These are phyloP conservation scores for Ilyonectria sp. DNA, from an alignment of 2,329 filamentous ascomycete genomes.

Conservation along the genomic window DNA sequence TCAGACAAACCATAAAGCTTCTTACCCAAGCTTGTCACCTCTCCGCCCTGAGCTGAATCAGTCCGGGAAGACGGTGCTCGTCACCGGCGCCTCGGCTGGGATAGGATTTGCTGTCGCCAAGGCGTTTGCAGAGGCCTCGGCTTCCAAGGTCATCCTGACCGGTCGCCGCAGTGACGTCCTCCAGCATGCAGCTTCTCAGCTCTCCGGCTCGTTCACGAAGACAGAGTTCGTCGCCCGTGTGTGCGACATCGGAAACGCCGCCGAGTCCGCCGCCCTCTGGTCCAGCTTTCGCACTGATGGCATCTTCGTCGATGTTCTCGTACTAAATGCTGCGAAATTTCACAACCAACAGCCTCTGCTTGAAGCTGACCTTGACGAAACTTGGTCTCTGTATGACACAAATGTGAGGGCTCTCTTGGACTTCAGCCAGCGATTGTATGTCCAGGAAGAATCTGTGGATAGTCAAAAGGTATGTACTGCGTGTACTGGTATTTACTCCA, in stretches of 20 bases:
- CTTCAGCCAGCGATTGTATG: conserved; percentile 2
- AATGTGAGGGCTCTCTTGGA: conserved; percentile 1
- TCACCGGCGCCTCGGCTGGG: conserved; percentile 1
- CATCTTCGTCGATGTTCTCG: not conserved
- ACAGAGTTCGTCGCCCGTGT: conserved; percentile 4
- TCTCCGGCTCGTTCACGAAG: not conserved
- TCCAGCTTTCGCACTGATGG: not conserved
- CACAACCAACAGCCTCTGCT: not conserved
- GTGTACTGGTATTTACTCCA: not conserved
- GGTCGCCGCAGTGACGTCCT: conserved; percentile 7
- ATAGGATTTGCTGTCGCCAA: not conserved
- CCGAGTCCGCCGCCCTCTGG: not conserved
- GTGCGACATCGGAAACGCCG: not conserved
- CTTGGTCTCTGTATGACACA: not conserved
- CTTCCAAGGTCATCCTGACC: not conserved
- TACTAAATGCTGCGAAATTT: conserved; percentile 8
- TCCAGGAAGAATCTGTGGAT: not conserved
- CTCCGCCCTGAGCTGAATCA: conserved; percentile 2
- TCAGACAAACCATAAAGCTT: not conserved
- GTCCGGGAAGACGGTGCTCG: conserved; percentile 1
- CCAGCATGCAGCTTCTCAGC: not conserved
- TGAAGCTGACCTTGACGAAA: not conserved
- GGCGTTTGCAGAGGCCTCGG: not conserved
- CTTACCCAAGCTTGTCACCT: not conserved
- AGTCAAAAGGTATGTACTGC: not conserved